These are phyloP conservation scores for Backusella sp. DNA, from an alignment of 192 early-diverging fungal genomes.

Conservation along the genomic window DNA sequence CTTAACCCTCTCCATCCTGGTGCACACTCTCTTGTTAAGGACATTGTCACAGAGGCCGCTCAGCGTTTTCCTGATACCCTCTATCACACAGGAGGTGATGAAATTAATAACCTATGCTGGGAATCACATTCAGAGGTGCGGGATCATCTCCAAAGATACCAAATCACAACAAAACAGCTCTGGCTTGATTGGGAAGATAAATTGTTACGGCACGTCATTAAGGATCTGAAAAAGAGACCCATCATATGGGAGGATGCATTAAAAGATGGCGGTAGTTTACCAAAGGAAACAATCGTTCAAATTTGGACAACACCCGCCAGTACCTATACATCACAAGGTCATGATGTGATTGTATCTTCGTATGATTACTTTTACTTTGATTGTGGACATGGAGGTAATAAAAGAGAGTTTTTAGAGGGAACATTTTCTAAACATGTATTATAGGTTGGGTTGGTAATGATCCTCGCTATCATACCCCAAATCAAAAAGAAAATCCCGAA, in stretches of 20 bases:
- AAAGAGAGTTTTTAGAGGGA: background rate
- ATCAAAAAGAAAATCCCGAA: constrained; percentile 20
- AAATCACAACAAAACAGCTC: constrained; percentile 23
- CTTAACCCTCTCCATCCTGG: constrained; percentile 64
- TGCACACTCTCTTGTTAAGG: constrained; percentile 55
- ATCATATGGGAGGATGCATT: constrained; percentile 83
- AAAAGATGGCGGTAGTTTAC: constrained; percentile 37
- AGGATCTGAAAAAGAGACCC: constrained; percentile 34
- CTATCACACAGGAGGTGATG: constrained; percentile 78
- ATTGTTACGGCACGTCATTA: constrained; percentile 3
- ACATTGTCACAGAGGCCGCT: constrained; percentile 59
- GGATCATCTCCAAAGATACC: constrained; percentile 24
- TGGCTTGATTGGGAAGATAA: constrained; percentile 30
- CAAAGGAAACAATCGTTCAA: constrained; percentile 63
- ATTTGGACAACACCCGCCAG: constrained; percentile 59
- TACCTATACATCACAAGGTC: constrained; percentile 57
- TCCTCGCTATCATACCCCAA: constrained; percentile 46
- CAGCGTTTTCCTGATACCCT: constrained; percentile 66
- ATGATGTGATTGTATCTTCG: constrained; percentile 61
- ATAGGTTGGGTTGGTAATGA: constrained; percentile 62
- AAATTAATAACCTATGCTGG: constrained; percentile 66
- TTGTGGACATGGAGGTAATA: constrained; percentile 61
- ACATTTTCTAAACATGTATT: background rate
- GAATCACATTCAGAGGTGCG: constrained; percentile 31
- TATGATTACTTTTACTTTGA: constrained; percentile 69